Base-by-base conservation (phyloP, 2,329 filamentous ascomycete species). In the Botrytis elliptica region DNA sequence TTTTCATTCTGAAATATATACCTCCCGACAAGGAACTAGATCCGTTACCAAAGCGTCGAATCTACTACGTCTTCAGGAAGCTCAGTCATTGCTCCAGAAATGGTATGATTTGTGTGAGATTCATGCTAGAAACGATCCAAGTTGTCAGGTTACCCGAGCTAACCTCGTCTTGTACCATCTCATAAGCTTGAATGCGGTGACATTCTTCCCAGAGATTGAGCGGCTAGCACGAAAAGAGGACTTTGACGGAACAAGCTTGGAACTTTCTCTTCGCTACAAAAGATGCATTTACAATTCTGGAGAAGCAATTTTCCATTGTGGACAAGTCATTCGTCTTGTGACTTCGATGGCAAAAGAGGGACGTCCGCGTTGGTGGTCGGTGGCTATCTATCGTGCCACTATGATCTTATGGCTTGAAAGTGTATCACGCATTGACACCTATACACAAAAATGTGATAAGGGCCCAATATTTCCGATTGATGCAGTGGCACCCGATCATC, bases 111-210 rank as follows among this genome's bases (percentile, higher is more conserved):
- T 93, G n/a, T 88, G 88, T 55, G 85, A 88, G 74, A 81, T 84
- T 18, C 86, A 89, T 79, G 82, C 84, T 77, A 88, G 88, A 78
- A 81, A 83, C n/a, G 86, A 90, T 78, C 85, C 87, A 1, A 82
- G 83, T 66, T 92, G 90, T 76, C 82, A 87, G 25, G 84, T 90
- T 76, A 91, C 88, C 79, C 87, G 87, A 77, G 89, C 88, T 76
- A 92, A 90, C 78, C 82, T 93, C 60, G 87, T 91, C 62, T 86
- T 93, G 75, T 93, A 91, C 80, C 91, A 93, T 77, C 85, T 93
- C 60, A 89, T 93, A 79, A 90, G 87, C 67, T 85, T 93, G 74
- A 92, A 92, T 77, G 87, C 89, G 14, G 87, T 92, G 42, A 90
- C 90, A 25, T 89, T 89, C 81, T 92, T 93, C 79, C 85, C 88